Conservation (phyloP, 768 basidiomycete species). For the Stropharia rugosoannulata region DNA sequence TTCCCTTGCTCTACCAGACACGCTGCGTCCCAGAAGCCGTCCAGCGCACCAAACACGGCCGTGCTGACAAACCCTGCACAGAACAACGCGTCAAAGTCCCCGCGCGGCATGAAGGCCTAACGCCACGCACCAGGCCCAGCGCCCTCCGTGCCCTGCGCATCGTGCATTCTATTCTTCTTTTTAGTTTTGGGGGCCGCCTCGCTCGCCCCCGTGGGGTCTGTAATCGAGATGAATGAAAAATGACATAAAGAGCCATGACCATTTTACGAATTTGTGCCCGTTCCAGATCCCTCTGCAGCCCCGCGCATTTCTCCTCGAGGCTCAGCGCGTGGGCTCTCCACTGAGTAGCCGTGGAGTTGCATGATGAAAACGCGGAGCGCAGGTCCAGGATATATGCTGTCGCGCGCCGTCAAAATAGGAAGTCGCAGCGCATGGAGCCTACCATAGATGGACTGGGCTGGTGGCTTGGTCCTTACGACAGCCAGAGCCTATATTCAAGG, state of each 20-base stretch:
- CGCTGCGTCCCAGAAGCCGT: conserved; percentile 27
- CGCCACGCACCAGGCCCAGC: not conserved
- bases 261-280: conserved; percentile 37
- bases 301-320: conserved; percentile 37
- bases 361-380: conserved; percentile 16
- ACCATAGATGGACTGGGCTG: conserved; percentile 40
- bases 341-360: conserved; percentile 14
- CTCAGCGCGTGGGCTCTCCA: conserved; percentile 44
- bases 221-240: not conserved
- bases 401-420: not conserved
- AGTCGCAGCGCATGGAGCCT: conserved; percentile 11
- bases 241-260: conserved; percentile 10
- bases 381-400: conserved; percentile 48
- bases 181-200: not conserved
- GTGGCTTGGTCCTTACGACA: conserved; percentile 44
- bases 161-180: not conserved
- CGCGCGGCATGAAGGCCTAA: too few species aligned
- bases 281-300: conserved; percentile 39
- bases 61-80: not conserved
- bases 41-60: conserved; percentile 23
- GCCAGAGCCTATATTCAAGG: conserved; percentile 38
- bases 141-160: not conserved
- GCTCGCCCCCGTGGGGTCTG: not conserved
- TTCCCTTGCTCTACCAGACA: conserved; percentile 18
- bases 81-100: not conserved